phyloP scores from a whole-genome alignment of 768 basidiomycete genomes.

The Amanita rubescens region DNA sequence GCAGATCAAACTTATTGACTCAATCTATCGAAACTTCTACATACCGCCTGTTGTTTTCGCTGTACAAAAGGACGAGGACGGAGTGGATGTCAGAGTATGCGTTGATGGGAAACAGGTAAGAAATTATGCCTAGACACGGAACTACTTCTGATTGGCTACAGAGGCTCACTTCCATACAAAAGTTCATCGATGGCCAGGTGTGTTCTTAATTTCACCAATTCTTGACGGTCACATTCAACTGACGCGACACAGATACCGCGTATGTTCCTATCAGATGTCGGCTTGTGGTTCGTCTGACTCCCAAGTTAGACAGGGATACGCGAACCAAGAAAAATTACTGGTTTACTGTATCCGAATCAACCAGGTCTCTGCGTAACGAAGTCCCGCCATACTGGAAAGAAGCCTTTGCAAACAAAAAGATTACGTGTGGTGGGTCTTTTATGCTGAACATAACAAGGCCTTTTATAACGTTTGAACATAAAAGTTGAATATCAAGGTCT shows the following conservation, averaged over 20 bases:
- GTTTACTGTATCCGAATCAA: slow-evolving; percentile 44
- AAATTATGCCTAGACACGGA: background rate
- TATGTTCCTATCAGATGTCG: slow-evolving; percentile 7
- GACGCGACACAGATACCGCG: slow-evolving; percentile 12
- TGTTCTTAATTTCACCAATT: slow-evolving; percentile 26
- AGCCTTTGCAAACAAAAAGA: slow-evolving; percentile 44
- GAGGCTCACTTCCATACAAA: slow-evolving; percentile 71
- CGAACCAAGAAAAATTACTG: slow-evolving; percentile 56
- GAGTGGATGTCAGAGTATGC: slow-evolving; percentile 49
- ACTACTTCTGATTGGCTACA: slow-evolving; percentile 18
- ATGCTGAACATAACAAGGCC: background rate
- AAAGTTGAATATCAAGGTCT: slow-evolving; percentile 65
- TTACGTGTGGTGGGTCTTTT: slow-evolving; percentile 55
- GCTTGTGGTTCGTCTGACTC: background rate
- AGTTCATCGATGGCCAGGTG: slow-evolving; percentile 68
- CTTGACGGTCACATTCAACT: background rate
- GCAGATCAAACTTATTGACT: slow-evolving; percentile 68
- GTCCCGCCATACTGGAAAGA: slow-evolving; percentile 47
- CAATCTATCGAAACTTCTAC: slow-evolving; percentile 69
- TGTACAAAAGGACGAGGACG: slow-evolving; percentile 44
- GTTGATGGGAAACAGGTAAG: slow-evolving; percentile 80
- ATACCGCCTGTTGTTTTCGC: slow-evolving; percentile 79
- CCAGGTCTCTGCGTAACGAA: slow-evolving; percentile 37
- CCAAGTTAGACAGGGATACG: slow-evolving; percentile 42
- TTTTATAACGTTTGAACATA: background rate